A percentile compares a stretch with the other conserved stretches of the same genome.
phyloP scores from a whole-genome alignment of 2,329 filamentous ascomycete genomes.

The Thelonectria blattea region DNA sequence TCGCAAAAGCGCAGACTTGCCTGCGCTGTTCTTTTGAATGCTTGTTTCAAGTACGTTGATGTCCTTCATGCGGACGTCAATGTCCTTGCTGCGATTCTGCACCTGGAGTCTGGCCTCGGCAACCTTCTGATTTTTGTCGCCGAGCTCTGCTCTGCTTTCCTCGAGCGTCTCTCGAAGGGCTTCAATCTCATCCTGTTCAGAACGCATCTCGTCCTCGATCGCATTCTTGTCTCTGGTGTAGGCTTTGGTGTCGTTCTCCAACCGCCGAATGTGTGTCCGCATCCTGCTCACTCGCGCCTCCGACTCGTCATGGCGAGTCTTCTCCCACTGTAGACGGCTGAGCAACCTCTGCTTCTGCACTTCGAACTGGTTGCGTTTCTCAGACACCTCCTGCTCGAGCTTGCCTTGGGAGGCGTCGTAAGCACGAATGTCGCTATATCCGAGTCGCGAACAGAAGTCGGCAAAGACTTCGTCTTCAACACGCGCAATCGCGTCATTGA shows the following conservation, averaged over 20 bases:
- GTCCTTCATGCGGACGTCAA: constrained; percentile 74
- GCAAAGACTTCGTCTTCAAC: constrained; percentile 90
- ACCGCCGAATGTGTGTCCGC: constrained; percentile 68
- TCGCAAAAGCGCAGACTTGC: constrained; percentile 82
- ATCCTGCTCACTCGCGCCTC: constrained; percentile 72
- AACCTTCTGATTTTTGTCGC: constrained; percentile 75
- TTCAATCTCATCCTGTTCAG: constrained; percentile 77
- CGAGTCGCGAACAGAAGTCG: constrained; percentile 83
- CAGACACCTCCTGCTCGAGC: constrained; percentile 85
- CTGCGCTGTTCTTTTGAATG: constrained; percentile 83
- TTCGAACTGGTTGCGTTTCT: constrained; percentile 86
- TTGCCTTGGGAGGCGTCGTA: constrained; percentile 95
- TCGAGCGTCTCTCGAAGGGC: constrained; percentile 75
- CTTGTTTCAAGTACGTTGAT: constrained; percentile 83
- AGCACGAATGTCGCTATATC: constrained; percentile 87
- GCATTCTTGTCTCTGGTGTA: constrained; percentile 75
- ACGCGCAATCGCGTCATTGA: constrained; percentile 69
- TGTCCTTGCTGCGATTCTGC: constrained; percentile 82
- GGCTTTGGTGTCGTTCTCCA: constrained; percentile 71
- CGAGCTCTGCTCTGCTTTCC: constrained; percentile 69
- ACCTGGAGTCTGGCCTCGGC: constrained; percentile 80
- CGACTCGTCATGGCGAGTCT: constrained; percentile 60
- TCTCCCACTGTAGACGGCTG: constrained; percentile 64
- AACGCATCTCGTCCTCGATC: constrained; percentile 75
- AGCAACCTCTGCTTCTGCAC: constrained; percentile 81